Base-by-base conservation (phyloP, 2,329 filamentous ascomycete species). In the Calonectria pteridis region DNA sequence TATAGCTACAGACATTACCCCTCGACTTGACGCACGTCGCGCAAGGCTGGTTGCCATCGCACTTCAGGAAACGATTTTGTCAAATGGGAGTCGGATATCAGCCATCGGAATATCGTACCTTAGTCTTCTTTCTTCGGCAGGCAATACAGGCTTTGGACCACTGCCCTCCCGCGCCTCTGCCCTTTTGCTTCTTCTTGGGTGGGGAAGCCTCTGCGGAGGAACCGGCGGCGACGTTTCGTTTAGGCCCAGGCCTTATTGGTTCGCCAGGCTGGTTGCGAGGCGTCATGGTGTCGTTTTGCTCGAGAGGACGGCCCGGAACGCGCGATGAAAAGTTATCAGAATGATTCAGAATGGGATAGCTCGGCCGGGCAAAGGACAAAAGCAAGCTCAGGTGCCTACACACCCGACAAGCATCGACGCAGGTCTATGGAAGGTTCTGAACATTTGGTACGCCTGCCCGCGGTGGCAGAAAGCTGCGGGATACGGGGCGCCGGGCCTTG, bases 21-120 rank as follows among this genome's bases (percentile, higher is more conserved):
- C 4, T n/a, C 1, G 2, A 13, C 23, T n/a, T n/a, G 2, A 1
- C 5, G 18, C 59, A 63, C 13, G 26, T 0, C 3, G 3, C 5
- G 37, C 59, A 43, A 18, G 59, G 59, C 9, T 23, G 40, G 4
- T 9, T 28, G 9, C 59, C 35, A 18, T 4, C 2, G 18, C 59
- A 64, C 59, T 64, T 13, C 9, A 31, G 46, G n/a, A n/a, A n/a
- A 6, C 6, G 23, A 16, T 14, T 14, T 9, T 29, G 55, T 62
- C 55, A 62, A 62, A 40, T 18, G 28, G 14, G 33, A 37, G 7
- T 23, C 18, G 33, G 26, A 40, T 16, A 13, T 62, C 14, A 23
- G 6, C 13, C 14, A 40, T 28, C 6, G 7, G n/a, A 1, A 40
- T 3, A 67, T n/a, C 33, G 5, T 50, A 67, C 64, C 10, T 16